Evolutionary conservation across 2,329 filamentous ascomycete genomes (phyloP), one percentile per base, ranked within the genome.

Genomic region (Rosellinia necatrix): DNA sequence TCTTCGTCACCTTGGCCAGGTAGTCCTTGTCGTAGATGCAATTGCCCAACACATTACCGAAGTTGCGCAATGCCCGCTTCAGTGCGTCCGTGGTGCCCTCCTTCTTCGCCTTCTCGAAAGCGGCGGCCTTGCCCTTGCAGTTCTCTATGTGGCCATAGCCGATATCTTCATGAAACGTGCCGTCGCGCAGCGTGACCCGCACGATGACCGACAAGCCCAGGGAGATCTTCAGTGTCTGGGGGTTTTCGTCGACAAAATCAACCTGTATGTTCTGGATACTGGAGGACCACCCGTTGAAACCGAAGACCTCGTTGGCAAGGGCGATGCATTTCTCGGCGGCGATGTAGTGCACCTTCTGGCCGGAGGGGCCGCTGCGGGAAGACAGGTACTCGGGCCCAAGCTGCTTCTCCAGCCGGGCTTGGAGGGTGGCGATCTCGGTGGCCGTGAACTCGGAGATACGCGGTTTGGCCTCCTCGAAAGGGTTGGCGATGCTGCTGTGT

Each of bases 71-170:
- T 1, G 94, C 86, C 63, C 94, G 83, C 75, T 99, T 99, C 70
- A 99, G 71, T 1, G 87, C 94, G 75, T 99, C 94, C 8, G 96
- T 97, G 2, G 92, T 96, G 6, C 91, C 96, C 76, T 97, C 92
- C 72, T 99, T 99, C 78, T 97, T 99, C 1, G 94, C 92, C 75
- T 99, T 99, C 72, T 99, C 94, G 68, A 97, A 99, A 0, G 93
- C 94, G 48, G 90, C 89, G 3, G 92, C 93, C 76, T 99, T 99
- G 53, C 91, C 90, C 74, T 93, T 96, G 72, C 88, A 91, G 69
- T 99, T 99, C 73, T 97, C 93, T 65, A 96, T 96, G 64, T 94
- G 90, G 6, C 94, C 94, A 69, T 99, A 99, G 24, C 94, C 94
- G 60, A 97, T 89, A 70, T 99, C 94, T 81, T 99, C 94, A 71